Percentiles rank a stretch among this genome's conserved stretches.
These are phyloP conservation scores for Trypanosoma cruzi DNA, from an alignment of 208 protist genomes.

Conservation along the genomic window DNA sequence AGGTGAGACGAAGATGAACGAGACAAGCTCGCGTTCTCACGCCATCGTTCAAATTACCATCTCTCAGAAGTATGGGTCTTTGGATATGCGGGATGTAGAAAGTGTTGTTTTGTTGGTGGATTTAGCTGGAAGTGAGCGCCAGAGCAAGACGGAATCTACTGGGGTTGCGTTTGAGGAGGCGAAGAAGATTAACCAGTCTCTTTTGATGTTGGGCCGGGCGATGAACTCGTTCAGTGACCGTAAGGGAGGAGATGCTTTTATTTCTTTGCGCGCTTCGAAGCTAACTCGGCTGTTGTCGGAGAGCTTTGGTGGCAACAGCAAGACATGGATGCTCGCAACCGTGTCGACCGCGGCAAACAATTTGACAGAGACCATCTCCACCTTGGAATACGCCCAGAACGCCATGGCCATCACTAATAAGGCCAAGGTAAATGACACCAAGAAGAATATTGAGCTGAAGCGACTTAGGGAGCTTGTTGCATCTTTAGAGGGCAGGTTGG, in stretches of 20 bases:
- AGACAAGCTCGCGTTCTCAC: conserved; percentile 93
- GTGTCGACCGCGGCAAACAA: conserved; percentile 80
- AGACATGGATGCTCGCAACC: conserved; percentile 90
- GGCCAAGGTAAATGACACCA: conserved; percentile 59
- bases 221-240: conserved; percentile 85
- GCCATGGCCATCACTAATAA: conserved; percentile 85
- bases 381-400: conserved; percentile 82
- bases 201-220: conserved; percentile 86
- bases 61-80: conserved; percentile 61
- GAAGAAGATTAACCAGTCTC: conserved; percentile 90
- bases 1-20: conserved; percentile 73
- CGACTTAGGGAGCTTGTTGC: conserved; percentile 56
- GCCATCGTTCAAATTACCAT: conserved; percentile 95
- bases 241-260: conserved; percentile 59
- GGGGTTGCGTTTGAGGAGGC: conserved; percentile 87
- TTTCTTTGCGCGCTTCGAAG: conserved; percentile 89
- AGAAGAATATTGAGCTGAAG: conserved; percentile 70
- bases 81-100: conserved; percentile 46
- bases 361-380: conserved; percentile 78
- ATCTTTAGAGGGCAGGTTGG: conserved; percentile 52
- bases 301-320: conserved; percentile 92
- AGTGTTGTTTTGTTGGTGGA: conserved; percentile 74
- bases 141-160: conserved; percentile 76
- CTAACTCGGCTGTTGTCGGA: conserved; percentile 89
- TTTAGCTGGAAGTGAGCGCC: conserved; percentile 75